Evolutionary conservation across 1,284 basidiomycete genomes (phyloP).

Genomic region (Naganishia liquefaciens): DNA sequence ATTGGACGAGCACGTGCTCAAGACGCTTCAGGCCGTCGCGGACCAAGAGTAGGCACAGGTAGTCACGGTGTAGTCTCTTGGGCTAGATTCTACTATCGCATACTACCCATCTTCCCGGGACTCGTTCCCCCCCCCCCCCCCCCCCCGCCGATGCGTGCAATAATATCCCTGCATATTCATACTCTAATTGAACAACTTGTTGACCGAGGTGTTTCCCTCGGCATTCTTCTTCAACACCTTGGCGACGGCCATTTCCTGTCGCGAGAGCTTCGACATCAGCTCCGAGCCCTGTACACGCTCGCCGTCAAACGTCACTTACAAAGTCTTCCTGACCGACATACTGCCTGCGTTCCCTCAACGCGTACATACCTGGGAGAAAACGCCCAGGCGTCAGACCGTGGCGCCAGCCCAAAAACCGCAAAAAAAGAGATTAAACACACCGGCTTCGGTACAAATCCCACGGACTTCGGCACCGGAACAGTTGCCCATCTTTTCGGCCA

Average conservation of each 20-base stretch:
- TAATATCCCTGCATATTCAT: too few relatives aligned
- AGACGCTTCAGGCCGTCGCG: slow-evolving; percentile 41
- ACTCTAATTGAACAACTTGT: slow-evolving; percentile 70
- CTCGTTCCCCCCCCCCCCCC: too few relatives aligned
- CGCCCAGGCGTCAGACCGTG: not conserved
- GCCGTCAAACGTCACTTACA: slow-evolving; percentile 45
- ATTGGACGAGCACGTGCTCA: slow-evolving; percentile 46
- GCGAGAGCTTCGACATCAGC: not conserved
- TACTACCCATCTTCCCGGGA: too few relatives aligned
- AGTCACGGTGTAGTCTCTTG: too few relatives aligned
- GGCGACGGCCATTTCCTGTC: slow-evolving; percentile 79
- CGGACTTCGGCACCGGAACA: slow-evolving; percentile 97
- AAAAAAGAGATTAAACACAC: slow-evolving; percentile 57
- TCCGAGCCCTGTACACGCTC: not conserved
- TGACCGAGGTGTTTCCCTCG: slow-evolving; percentile 83
- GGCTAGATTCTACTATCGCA: too few relatives aligned
- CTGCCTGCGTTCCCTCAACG: slow-evolving; percentile 87
- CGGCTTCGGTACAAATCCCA: slow-evolving; percentile 98
- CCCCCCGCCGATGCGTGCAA: too few relatives aligned
- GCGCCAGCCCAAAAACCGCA: not conserved
- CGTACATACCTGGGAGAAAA: slow-evolving; percentile 78
- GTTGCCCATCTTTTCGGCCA: slow-evolving; percentile 99
- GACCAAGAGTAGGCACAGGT: slow-evolving; percentile 12
- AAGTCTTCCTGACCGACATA: slow-evolving; percentile 99
- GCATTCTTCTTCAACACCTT: slow-evolving; percentile 92